phyloP scores from a whole-genome alignment of 805 yeast genomes.

The Yarrowia alimentaria region DNA sequence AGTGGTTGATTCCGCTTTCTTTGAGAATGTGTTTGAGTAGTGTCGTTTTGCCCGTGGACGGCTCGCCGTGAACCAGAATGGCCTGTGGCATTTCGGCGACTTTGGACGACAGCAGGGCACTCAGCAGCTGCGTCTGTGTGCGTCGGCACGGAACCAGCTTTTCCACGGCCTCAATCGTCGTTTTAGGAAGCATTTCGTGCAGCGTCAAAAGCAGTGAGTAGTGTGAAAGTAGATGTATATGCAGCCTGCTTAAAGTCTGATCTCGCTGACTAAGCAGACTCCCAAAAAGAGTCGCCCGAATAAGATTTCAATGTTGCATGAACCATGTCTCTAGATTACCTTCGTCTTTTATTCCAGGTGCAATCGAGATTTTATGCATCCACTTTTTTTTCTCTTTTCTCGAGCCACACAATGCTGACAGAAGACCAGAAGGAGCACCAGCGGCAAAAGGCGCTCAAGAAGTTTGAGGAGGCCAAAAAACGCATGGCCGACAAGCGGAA shows the following conservation, averaged over 20 bases:
- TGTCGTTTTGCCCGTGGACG: conserved; percentile 50
- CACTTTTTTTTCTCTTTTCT: background rate
- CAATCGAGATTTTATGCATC: conserved; percentile 12
- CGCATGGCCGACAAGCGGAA: conserved; percentile 27
- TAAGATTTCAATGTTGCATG: no score
- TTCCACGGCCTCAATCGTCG: conserved; percentile 1
- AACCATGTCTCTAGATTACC: no score
- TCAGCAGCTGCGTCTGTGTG: conserved; percentile 32
- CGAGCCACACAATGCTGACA: background rate
- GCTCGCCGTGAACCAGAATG: conserved; percentile 50
- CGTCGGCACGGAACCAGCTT: conserved; percentile 28
- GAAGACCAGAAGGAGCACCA: conserved; percentile 28
- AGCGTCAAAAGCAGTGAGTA: no score
- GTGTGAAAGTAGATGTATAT: background rate
- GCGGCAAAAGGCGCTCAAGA: conserved; percentile 27
- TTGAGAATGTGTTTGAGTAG: conserved; percentile 42
- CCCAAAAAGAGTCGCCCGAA: background rate
- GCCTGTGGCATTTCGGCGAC: conserved; percentile 38
- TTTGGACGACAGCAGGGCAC: conserved; percentile 30
- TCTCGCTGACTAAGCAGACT: no score
- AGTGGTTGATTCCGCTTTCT: conserved; percentile 36
- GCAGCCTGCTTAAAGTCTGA: no score
- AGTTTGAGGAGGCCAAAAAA: conserved; percentile 24
- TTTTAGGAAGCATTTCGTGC: conserved; percentile 17
- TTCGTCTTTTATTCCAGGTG: no score